These are phyloP conservation scores for Colletotrichum australisinense DNA, from an alignment of 2,329 filamentous ascomycete genomes.

Conservation along the genomic window DNA sequence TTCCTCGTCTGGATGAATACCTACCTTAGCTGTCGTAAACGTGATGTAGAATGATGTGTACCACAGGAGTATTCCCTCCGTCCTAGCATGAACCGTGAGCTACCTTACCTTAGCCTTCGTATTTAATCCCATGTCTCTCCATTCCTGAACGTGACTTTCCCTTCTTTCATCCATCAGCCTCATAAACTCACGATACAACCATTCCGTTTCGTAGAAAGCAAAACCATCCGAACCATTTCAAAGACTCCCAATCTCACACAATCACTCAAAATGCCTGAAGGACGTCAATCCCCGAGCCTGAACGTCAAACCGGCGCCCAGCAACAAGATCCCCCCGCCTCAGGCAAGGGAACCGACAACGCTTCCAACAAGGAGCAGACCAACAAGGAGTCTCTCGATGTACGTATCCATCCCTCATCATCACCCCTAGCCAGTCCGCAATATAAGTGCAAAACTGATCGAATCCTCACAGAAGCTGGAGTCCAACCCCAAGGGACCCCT, in stretches of 20 bases:
- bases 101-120: neutral
- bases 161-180: neutral
- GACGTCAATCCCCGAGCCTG: slow-evolving; percentile 81
- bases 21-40: neutral
- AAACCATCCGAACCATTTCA: too few relatives aligned
- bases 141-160: neutral
- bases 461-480: neutral
- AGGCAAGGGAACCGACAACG: slow-evolving; percentile 68
- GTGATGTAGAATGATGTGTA: neutral
- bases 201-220: too few relatives aligned
- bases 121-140: slow-evolving; percentile 21
- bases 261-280: slow-evolving; percentile 83
- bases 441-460: too few relatives aligned
- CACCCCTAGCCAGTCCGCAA: too few relatives aligned
- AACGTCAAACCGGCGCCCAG: slow-evolving; percentile 74
- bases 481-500: slow-evolving; percentile 73
- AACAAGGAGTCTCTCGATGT: slow-evolving; percentile 65
- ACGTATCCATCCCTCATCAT: slow-evolving; percentile 32
- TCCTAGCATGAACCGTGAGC: neutral
- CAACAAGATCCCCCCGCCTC: slow-evolving; percentile 66
- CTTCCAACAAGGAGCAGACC: slow-evolving; percentile 63
- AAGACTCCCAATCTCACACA: too few relatives aligned
- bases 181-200: neutral
- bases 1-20: neutral
- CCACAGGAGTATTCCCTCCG: neutral